Evolutionary conservation across 2,329 filamentous ascomycete species (phyloP).

Genomic region (Ceratocystis eucalypticola): DNA sequence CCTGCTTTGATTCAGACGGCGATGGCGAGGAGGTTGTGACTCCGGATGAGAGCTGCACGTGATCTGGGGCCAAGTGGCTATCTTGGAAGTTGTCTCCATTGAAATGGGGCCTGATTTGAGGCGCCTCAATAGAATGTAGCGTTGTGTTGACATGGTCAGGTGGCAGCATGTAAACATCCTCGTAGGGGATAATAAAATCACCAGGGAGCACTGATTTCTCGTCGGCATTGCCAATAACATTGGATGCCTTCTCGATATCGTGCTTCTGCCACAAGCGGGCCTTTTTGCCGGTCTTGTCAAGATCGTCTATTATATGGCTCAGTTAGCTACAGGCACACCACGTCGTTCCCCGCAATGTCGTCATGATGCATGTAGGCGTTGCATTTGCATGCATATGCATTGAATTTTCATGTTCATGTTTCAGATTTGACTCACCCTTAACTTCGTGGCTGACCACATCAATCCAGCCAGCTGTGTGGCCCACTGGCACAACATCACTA

Average conservation of each 20-base stretch:
- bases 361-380: background rate
- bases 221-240: slow-evolving; percentile 45
- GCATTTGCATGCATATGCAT: background rate
- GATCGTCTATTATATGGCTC: slow-evolving; percentile 31
- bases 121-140: slow-evolving; percentile 39
- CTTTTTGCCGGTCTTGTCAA: slow-evolving; percentile 38
- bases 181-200: slow-evolving; percentile 49
- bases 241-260: slow-evolving; percentile 45
- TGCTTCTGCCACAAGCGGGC: slow-evolving; percentile 49
- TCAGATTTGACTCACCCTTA: slow-evolving; percentile 30
- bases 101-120: slow-evolving; percentile 15
- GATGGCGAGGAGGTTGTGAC: slow-evolving; percentile 23
- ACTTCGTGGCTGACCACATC: slow-evolving; percentile 44
- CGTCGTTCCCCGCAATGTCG: background rate
- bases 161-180: slow-evolving; percentile 38
- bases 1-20: background rate
- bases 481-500: slow-evolving; percentile 42
- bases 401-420: background rate
- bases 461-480: slow-evolving; percentile 43
- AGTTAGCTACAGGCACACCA: background rate
- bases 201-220: slow-evolving; percentile 41
- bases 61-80: background rate
- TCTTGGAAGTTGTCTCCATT: background rate
- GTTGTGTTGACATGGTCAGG: slow-evolving; percentile 37
- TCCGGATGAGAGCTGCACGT: slow-evolving; percentile 9